Evolutionary conservation across 1,139 yeast species (phyloP), one percentile per base, ranked within the genome.

Genomic region (Zygosaccharomyces sapae): DNA sequence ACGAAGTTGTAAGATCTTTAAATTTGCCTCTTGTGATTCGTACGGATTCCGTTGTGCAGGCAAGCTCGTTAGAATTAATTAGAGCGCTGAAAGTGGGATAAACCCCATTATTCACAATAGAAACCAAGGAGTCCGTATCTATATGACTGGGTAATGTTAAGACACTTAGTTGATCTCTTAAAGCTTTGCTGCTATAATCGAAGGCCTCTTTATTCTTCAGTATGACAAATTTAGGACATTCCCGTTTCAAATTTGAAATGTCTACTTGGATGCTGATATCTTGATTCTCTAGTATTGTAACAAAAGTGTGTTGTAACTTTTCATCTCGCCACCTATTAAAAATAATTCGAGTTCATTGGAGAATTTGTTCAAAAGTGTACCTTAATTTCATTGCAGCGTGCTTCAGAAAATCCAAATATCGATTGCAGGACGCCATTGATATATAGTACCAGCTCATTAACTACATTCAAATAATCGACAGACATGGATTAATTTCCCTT

Each of bases 1-100:
- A 70, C 0, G 94, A 81, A 12, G 79, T 63, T 1, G 86, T 79
- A 27, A 88, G 69, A 53, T 87, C 96, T 31, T 77, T 76, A 49
- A 89, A 75, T 59, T 82, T 86, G 62, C 79, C 81, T 50, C 77
- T 77, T 1, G 88, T 74, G 6, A 67, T 55, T 3, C 68, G 63
- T 4, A 80, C 64, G 1, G 76, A 68, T 13, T 63, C 70, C n/a
- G 66, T 58, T 36, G 60, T 50, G 49, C 58, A 52, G 16, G 51
- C 18, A 49, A 52, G 47, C 40, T 51, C 47, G 9, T 61, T 43
- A 4, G 44, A 41, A 5, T 52, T 44, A 10, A 70, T 61, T 37
- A 72, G 55, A 3, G 74, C 68, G 38, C 78, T 80, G 53, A 81
- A 76, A 52, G 76, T 76, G 0, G 81, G 78, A 0, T 75, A 72